These are phyloP conservation scores for Acacia pycnantha DNA, from an alignment of 331 rosid genomes.

Conservation along the genomic window DNA sequence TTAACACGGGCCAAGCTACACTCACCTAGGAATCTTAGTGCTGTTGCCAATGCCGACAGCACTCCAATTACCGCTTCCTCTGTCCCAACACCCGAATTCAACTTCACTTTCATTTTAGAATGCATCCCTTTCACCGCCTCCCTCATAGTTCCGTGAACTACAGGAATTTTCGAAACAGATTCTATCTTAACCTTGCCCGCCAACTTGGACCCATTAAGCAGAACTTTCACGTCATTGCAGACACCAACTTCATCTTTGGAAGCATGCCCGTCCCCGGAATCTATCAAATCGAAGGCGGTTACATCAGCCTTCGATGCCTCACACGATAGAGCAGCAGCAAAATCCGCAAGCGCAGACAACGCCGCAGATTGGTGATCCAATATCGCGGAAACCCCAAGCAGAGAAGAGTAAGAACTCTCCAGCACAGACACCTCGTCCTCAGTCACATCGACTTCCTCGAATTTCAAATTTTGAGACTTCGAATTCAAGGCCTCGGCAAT, in stretches of 20 bases:
- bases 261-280: conserved; percentile 71
- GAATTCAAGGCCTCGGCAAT: conserved; percentile 54
- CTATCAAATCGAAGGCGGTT: conserved; percentile 55
- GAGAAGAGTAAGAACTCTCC: conserved; percentile 25
- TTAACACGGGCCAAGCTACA: conserved; percentile 52
- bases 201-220: conserved; percentile 78
- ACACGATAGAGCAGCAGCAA: conserved; percentile 74
- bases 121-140: conserved; percentile 61
- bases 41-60: conserved; percentile 48
- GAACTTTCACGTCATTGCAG: conserved; percentile 67
- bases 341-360: conserved; percentile 47
- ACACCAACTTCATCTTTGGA: conserved; percentile 82
- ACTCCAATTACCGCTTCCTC: conserved; percentile 44
- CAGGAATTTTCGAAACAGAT: conserved; percentile 45
- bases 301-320: conserved; percentile 75
- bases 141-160: conserved; percentile 64
- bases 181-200: conserved; percentile 58
- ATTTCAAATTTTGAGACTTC: conserved; percentile 4
- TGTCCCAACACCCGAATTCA: conserved; percentile 57
- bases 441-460: conserved; percentile 42
- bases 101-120: conserved; percentile 56
- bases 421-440: conserved; percentile 46
- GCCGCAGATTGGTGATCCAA: conserved; percentile 60
- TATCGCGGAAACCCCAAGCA: conserved; percentile 55
- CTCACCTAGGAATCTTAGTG: conserved; percentile 53